These are phyloP conservation scores for Hypericum androsaemum DNA, from an alignment of 345 rosid genomes.

Conservation along the genomic window DNA sequence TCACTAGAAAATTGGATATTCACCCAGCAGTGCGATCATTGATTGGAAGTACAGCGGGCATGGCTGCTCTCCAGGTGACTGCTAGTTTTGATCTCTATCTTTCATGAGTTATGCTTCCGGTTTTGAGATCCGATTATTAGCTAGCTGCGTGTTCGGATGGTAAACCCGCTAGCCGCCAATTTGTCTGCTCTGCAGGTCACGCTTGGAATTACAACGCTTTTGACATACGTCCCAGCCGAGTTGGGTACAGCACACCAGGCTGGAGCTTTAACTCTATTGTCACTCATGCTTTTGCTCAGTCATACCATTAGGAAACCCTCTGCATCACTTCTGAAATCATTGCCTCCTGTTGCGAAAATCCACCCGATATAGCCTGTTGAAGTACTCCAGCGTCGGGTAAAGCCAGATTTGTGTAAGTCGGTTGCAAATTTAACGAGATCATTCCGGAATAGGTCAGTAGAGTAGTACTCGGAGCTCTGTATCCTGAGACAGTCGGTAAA, in stretches of 20 bases:
- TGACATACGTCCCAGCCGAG: slow-evolving; percentile 75
- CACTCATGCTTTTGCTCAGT: slow-evolving; percentile 64
- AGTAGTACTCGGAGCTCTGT: too few relatives aligned
- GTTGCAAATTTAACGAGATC: not conserved
- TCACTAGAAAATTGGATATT: slow-evolving; percentile 65
- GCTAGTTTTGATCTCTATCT: not conserved
- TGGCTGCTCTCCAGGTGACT: slow-evolving; percentile 77
- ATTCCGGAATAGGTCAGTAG: too few relatives aligned
- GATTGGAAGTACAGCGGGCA: slow-evolving; percentile 65
- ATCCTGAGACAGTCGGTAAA: too few relatives aligned
- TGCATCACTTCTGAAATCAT: slow-evolving; percentile 53
- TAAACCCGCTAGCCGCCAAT: not conserved
- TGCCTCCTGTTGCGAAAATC: slow-evolving; percentile 55
- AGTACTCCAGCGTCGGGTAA: slow-evolving; percentile 5
- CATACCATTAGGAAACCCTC: slow-evolving; percentile 80
- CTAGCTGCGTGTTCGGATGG: not conserved
- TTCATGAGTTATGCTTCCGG: not conserved
- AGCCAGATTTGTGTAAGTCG: not conserved
- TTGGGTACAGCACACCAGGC: slow-evolving; percentile 83
- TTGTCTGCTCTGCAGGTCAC: slow-evolving; percentile 40
- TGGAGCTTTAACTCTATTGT: slow-evolving; percentile 72
- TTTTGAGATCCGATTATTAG: not conserved
- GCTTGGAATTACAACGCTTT: slow-evolving; percentile 73
- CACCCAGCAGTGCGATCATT: slow-evolving; percentile 75
- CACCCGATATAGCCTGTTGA: too few relatives aligned